These are phyloP conservation scores for Rhododendron williamsianum DNA, from an alignment of 148 eudicot species.

Conservation along the genomic window DNA sequence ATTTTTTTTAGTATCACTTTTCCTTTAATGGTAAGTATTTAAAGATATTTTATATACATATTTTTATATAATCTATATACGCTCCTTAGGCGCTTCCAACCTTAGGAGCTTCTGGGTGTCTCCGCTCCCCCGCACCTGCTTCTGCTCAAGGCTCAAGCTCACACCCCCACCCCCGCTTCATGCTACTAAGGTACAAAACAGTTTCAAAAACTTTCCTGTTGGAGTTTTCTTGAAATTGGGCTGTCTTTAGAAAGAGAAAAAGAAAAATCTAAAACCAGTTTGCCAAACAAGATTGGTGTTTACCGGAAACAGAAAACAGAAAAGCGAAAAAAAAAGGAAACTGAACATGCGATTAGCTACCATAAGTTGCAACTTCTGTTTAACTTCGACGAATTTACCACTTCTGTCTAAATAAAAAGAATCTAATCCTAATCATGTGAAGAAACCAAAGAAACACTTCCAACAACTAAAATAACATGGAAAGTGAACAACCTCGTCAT, in stretches of 20 bases:
- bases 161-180: no score
- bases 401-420: background rate
- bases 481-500: no score
- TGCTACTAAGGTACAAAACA: background rate
- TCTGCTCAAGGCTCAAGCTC: no score
- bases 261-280: background rate
- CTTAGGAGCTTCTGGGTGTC: no score
- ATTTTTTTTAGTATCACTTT: no score
- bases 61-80: no score
- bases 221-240: background rate
- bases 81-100: no score
- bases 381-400: background rate
- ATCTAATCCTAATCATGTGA: background rate
- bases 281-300: background rate
- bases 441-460: background rate
- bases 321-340: background rate
- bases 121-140: no score
- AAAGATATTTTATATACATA: no score
- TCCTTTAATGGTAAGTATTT: no score
- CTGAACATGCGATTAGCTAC: background rate
- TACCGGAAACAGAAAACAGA: background rate
- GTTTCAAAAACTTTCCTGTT: background rate
- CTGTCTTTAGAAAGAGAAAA: background rate
- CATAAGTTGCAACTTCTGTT: background rate
- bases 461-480: background rate